A percentile compares a stretch with the other conserved stretches of the same genome.
These are phyloP conservation scores for Allantophomopsis cytisporea DNA, from an alignment of 2,329 filamentous ascomycete genomes.

Conservation along the genomic window DNA sequence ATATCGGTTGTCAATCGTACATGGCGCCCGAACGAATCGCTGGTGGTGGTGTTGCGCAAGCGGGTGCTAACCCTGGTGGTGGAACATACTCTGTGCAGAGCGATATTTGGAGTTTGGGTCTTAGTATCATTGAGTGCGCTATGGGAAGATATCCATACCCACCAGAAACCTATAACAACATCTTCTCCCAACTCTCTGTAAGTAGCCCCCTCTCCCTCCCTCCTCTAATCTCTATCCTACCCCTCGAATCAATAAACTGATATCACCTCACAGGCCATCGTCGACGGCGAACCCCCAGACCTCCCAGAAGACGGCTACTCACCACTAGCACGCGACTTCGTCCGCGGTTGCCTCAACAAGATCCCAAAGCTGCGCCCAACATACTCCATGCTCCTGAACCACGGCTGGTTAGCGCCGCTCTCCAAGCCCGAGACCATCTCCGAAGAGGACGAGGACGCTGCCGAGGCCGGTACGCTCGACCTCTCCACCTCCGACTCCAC, in stretches of 20 bases:
- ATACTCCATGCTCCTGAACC: slow-evolving; percentile 78
- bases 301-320: slow-evolving; percentile 72
- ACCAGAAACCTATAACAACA: slow-evolving; percentile 94
- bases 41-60: slow-evolving; percentile 64
- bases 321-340: slow-evolving; percentile 70
- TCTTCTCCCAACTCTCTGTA: slow-evolving; percentile 93
- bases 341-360: slow-evolving; percentile 82
- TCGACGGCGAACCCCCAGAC: slow-evolving; percentile 88
- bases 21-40: slow-evolving; percentile 97
- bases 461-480: slow-evolving; percentile 25
- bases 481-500: slow-evolving; percentile 13
- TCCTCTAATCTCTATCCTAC: neutral
- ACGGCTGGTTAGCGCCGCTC: slow-evolving; percentile 72
- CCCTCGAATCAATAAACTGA: slow-evolving; percentile 5
- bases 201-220: slow-evolving; percentile 26
- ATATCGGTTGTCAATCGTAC: slow-evolving; percentile 98
- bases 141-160: slow-evolving; percentile 93
- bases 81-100: slow-evolving; percentile 96
- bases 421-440: slow-evolving; percentile 63
- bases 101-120: slow-evolving; percentile 90
- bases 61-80: slow-evolving; percentile 51
- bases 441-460: slow-evolving; percentile 47
- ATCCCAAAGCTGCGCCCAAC: slow-evolving; percentile 85
- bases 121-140: slow-evolving; percentile 93
- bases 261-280: slow-evolving; percentile 60